These are phyloP conservation scores for Tuber microsphaerosporum DNA, from an alignment of 495 filamentous ascomycete species.

Conservation along the genomic window DNA sequence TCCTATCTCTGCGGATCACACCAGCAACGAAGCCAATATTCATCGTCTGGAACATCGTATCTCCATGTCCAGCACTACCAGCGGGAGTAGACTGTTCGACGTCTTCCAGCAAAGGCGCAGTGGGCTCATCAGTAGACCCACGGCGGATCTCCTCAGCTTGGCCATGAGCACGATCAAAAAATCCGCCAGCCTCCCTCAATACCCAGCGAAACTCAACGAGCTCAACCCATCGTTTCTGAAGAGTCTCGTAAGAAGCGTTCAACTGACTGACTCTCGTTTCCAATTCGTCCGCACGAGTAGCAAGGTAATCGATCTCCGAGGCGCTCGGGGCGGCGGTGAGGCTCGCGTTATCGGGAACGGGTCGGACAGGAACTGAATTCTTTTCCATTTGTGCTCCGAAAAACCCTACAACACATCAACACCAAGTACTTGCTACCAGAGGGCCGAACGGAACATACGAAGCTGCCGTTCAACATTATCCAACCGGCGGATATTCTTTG, in stretches of 20 bases:
- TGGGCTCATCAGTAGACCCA: constrained; percentile 77
- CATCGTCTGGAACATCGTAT: constrained; percentile 62
- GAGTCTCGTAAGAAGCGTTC: constrained; percentile 94
- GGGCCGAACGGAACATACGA: constrained; percentile 52
- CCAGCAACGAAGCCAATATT: constrained; percentile 97
- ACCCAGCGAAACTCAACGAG: constrained; percentile 98
- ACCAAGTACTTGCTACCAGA: constrained; percentile 3
- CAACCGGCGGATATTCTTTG: constrained; percentile 88
- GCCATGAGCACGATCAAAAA: constrained; percentile 92
- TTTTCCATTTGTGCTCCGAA: constrained; percentile 95
- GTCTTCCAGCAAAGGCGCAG: constrained; percentile 40
- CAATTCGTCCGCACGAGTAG: constrained; percentile 81
- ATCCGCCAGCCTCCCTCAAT: constrained; percentile 83
- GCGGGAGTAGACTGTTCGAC: constrained; percentile 37
- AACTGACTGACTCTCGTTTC: constrained; percentile 85
- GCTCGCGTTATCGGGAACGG: constrained; percentile 77
- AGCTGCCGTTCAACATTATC: constrained; percentile 98
- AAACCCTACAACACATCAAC: constrained; percentile 55
- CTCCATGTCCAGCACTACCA: constrained; percentile 26
- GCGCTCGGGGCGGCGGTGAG: constrained; percentile 77
- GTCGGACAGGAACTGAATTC: constrained; percentile 69
- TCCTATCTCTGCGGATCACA: constrained; percentile 86
- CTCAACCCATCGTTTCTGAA: constrained; percentile 96
- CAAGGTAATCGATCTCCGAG: constrained; percentile 88
- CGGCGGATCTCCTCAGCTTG: constrained; percentile 93